Percentiles rank a stretch among this genome's conserved stretches.
These are phyloP conservation scores for Ustilago bromivora DNA, from an alignment of 1,284 basidiomycete genomes.

Conservation along the genomic window DNA sequence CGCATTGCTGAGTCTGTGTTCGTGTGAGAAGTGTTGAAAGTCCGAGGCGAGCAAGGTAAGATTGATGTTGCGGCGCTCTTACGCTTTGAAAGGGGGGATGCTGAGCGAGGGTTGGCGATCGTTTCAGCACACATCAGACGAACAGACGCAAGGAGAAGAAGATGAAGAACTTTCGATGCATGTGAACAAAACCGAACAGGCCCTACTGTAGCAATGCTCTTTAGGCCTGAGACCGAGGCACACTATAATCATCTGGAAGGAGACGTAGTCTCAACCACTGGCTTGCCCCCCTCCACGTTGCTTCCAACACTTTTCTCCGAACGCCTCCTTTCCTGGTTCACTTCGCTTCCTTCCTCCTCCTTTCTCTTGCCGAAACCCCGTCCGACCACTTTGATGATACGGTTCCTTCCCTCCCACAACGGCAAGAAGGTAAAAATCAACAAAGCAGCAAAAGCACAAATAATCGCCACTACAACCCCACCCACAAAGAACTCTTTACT, in stretches of 20 bases:
- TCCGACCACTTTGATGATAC: conserved; percentile 16
- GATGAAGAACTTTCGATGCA: too few species aligned
- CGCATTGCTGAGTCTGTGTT: background rate
- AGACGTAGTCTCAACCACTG: background rate
- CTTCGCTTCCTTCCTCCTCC: background rate
- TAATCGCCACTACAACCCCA: conserved; percentile 62
- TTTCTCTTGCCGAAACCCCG: conserved; percentile 7
- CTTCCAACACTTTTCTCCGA: background rate
- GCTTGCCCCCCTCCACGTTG: background rate
- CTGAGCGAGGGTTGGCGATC: too few species aligned
- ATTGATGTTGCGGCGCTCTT: too few species aligned
- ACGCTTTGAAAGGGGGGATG: too few species aligned
- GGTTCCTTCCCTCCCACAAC: conserved; percentile 28
- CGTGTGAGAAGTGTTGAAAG: background rate
- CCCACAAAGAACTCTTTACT: conserved; percentile 59
- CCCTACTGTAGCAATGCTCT: too few species aligned
- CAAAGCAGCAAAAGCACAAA: conserved; percentile 59
- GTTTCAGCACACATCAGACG: too few species aligned
- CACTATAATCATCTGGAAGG: conserved; percentile 4
- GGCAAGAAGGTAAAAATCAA: conserved; percentile 50
- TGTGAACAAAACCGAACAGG: too few species aligned
- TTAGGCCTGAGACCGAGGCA: conserved; percentile 3
- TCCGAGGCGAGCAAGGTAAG: too few species aligned
- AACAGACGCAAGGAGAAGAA: too few species aligned
- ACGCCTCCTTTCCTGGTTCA: conserved; percentile 3